Conservation (phyloP, 1,284 basidiomycete genomes). For the Omphalotus olearius region DNA sequence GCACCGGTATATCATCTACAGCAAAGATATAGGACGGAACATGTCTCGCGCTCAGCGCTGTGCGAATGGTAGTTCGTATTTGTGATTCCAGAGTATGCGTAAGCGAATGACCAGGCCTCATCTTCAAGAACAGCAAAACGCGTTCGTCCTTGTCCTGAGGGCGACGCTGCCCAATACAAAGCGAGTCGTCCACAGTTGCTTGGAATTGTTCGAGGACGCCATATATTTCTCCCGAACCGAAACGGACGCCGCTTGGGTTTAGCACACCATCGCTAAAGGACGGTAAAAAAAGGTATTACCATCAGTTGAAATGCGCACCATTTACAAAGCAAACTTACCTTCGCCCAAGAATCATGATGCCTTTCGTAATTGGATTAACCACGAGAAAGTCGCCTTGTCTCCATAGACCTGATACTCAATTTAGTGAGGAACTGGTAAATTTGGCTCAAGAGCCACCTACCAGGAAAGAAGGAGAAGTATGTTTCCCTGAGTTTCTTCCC, state of each 20-base stretch:
- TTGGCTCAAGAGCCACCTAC: constrained; percentile 22
- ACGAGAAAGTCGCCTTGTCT: constrained; percentile 68
- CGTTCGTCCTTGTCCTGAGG: constrained; percentile 74
- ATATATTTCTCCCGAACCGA: constrained; percentile 88
- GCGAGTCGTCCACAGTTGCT: constrained; percentile 58
- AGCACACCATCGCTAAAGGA: constrained; percentile 60
- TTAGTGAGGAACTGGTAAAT: not conserved
- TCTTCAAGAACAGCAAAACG: constrained; percentile 82
- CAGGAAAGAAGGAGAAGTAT: constrained; percentile 72
- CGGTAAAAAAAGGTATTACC: not conserved
- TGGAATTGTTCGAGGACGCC: constrained; percentile 66
- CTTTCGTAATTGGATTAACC: constrained; percentile 57
- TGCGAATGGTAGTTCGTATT: constrained; percentile 59
- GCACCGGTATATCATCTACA: constrained; percentile 59
- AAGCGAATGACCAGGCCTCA: constrained; percentile 52
- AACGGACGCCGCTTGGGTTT: constrained; percentile 85
- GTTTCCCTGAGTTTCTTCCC: constrained; percentile 69
- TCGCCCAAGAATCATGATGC: constrained; percentile 58
- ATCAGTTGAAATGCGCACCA: not conserved
- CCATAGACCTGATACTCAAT: constrained; percentile 46
- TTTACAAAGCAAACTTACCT: constrained; percentile 32
- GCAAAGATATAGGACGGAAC: constrained; percentile 67
- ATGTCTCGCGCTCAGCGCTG: constrained; percentile 69
- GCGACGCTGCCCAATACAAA: constrained; percentile 82
- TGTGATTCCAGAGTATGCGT: constrained; percentile 42